Percentiles rank a stretch among this genome's conserved stretches.
Conservation (phyloP, 2,329 filamentous ascomycete species). For the Phaeosphaeriaceae sp. region DNA sequence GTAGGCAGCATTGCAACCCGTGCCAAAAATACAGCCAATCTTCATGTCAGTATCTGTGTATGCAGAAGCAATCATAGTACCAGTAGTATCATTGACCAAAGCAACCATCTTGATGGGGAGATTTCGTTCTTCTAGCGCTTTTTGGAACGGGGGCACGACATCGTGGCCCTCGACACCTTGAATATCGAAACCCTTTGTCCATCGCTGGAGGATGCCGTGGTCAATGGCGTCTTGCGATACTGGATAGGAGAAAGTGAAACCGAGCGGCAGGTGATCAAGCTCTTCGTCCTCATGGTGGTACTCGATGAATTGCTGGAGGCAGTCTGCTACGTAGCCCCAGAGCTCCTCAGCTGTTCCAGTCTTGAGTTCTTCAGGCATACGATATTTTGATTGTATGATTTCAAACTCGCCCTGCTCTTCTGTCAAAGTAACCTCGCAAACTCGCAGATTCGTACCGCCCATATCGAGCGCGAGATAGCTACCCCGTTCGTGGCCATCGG, state of each 20-base stretch:
- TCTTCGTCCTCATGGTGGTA: slow-evolving; percentile 76
- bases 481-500: slow-evolving; percentile 84
- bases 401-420: slow-evolving; percentile 92
- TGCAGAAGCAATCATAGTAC: slow-evolving; percentile 92
- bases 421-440: slow-evolving; percentile 90
- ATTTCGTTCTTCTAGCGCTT: slow-evolving; percentile 74
- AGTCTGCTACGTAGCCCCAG: slow-evolving; percentile 95
- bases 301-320: slow-evolving; percentile 88
- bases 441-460: slow-evolving; percentile 93
- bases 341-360: slow-evolving; percentile 84
- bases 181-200: slow-evolving; percentile 98
- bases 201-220: slow-evolving; percentile 88
- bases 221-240: slow-evolving; percentile 94
- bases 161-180: slow-evolving; percentile 88
- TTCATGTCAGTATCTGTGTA: slow-evolving; percentile 95
- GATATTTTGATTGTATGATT: slow-evolving; percentile 95
- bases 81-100: slow-evolving; percentile 96
- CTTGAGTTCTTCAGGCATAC: slow-evolving; percentile 93
- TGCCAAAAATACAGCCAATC: slow-evolving; percentile 98
- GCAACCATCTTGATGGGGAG: slow-evolving; percentile 93
- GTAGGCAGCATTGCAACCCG: slow-evolving; percentile 97
- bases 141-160: slow-evolving; percentile 87
- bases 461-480: slow-evolving; percentile 92
- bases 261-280: slow-evolving; percentile 74
- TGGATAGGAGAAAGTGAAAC: slow-evolving; percentile 97